Percentiles rank a stretch among this genome's conserved stretches.
phyloP scores from a whole-genome alignment of 1,284 basidiomycete species.

The Malassezia sympodialis region DNA sequence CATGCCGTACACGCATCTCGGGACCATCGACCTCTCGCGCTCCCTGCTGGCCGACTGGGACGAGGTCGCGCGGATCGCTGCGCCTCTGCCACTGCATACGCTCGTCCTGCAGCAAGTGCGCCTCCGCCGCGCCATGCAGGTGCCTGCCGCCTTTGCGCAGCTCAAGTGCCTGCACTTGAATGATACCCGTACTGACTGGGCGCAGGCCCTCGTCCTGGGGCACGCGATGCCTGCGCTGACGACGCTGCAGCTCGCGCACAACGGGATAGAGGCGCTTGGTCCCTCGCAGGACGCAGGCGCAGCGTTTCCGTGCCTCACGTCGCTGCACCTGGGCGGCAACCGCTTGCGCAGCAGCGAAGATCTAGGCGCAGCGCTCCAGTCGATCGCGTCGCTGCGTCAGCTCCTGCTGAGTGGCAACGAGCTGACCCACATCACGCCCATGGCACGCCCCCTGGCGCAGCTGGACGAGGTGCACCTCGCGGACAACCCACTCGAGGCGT shows the following conservation, averaged over 20 bases:
- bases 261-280: conserved; percentile 51
- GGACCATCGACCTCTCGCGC: conserved; percentile 65
- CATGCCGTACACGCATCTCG: background rate
- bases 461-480: conserved; percentile 60
- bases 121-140: background rate
- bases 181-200: conserved; percentile 26
- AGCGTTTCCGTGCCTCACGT: background rate
- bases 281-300: background rate
- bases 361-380: conserved; percentile 52
- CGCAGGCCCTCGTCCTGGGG: conserved; percentile 48
- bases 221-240: conserved; percentile 58
- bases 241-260: conserved; percentile 67
- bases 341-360: conserved; percentile 57
- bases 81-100: conserved; percentile 60
- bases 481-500: conserved; percentile 61
- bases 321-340: conserved; percentile 70
- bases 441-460: conserved; percentile 27
- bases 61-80: conserved; percentile 58
- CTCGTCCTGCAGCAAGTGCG: conserved; percentile 64
- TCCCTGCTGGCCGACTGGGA: conserved; percentile 68
- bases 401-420: conserved; percentile 63
- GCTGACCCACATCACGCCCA: conserved; percentile 51
- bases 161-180: conserved; percentile 14
- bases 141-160: background rate
- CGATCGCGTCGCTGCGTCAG: conserved; percentile 57